A percentile compares a stretch with the other conserved stretches of the same genome.
Conservation (phyloP, 495 filamentous ascomycete species). For the Penicillium lividum region DNA sequence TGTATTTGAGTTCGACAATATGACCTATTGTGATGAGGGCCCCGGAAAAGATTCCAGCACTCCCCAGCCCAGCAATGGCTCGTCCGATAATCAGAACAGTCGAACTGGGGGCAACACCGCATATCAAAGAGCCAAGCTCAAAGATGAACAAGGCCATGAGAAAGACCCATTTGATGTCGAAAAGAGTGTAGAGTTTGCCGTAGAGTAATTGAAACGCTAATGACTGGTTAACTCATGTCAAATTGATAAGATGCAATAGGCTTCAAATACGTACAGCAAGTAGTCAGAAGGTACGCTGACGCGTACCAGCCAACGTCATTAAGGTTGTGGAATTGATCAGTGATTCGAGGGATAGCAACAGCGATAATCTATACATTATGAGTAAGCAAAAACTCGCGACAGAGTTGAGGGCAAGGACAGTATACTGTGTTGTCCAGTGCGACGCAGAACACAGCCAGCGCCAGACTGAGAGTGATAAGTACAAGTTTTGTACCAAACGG, state of each 20-base stretch:
- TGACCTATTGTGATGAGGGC: constrained; percentile 52
- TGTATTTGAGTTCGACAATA: constrained; percentile 50
- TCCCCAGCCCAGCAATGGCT: constrained; percentile 73
- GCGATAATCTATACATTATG: background rate
- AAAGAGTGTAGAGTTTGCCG: constrained; percentile 44
- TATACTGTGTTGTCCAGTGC: background rate
- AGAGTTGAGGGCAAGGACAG: background rate
- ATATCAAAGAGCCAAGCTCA: constrained; percentile 69
- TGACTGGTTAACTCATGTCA: background rate
- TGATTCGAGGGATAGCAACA: constrained; percentile 22
- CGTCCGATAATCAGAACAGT: constrained; percentile 71
- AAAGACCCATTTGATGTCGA: constrained; percentile 43
- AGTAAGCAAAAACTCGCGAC: background rate
- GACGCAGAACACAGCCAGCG: background rate
- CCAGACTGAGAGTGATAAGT: background rate
- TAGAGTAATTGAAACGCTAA: background rate
- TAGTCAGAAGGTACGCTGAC: constrained; percentile 46
- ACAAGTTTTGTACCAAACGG: background rate
- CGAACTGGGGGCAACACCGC: constrained; percentile 68
- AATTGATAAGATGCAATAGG: background rate
- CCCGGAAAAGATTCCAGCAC: constrained; percentile 54
- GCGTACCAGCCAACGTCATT: constrained; percentile 56
- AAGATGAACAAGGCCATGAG: constrained; percentile 45
- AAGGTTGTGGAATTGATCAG: constrained; percentile 22
- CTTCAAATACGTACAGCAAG: constrained; percentile 32